These are phyloP conservation scores for Saccharomyces hybrid DNA, from an alignment of 1,139 yeast species.

Conservation along the genomic window DNA sequence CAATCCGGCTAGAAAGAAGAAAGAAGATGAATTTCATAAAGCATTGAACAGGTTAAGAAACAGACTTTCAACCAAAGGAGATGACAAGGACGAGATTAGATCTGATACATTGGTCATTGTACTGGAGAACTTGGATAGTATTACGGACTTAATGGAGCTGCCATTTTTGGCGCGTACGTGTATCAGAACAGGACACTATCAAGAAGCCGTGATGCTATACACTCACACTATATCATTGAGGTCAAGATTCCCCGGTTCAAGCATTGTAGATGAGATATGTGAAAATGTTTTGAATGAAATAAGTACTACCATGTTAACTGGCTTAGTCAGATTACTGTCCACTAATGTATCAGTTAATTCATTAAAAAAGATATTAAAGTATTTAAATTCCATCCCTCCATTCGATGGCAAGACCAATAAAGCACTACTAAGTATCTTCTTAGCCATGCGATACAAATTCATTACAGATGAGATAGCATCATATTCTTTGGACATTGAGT, in stretches of 20 bases:
- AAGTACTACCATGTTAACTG: conserved; percentile 51
- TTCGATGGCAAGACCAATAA: conserved; percentile 31
- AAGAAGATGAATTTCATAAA: conserved; percentile 30
- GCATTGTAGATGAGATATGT: conserved; percentile 48
- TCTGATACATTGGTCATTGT: conserved; percentile 35
- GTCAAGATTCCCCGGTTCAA: conserved; percentile 59
- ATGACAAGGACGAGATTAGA: conserved; percentile 14
- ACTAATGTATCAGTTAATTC: conserved; percentile 74
- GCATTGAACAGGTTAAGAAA: conserved; percentile 26
- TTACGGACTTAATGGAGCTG: conserved; percentile 71
- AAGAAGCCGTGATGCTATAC: conserved; percentile 56
- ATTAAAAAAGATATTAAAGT: conserved; percentile 68
- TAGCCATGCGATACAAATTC: conserved; percentile 51
- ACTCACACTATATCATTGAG: conserved; percentile 59
- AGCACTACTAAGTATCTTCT: conserved; percentile 37
- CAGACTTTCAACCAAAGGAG: conserved; percentile 12
- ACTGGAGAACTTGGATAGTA: conserved; percentile 57
- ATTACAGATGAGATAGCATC: conserved; percentile 52
- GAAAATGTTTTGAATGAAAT: conserved; percentile 50
- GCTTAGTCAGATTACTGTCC: conserved; percentile 57
- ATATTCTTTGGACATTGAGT: conserved; percentile 36
- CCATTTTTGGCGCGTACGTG: conserved; percentile 81
- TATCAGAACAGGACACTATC: conserved; percentile 77
- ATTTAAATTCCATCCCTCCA: conserved; percentile 58
- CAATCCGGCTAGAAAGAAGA: conserved; percentile 6